These are phyloP conservation scores for Cenchrus fungigraminus DNA, from an alignment of 176 grass and related monocot genomes.

Conservation along the genomic window DNA sequence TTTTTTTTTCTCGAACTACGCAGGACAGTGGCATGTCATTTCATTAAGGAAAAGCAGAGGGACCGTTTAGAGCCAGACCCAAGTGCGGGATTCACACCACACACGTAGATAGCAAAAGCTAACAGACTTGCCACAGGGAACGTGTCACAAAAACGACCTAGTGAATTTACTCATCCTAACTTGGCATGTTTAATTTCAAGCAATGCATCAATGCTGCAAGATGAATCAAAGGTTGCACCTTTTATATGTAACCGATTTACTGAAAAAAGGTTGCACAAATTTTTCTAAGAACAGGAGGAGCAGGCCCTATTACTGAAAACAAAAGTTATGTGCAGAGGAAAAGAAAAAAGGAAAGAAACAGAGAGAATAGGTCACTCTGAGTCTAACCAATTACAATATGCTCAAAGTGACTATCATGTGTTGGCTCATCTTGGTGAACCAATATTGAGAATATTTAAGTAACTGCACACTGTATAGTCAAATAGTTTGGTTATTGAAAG, in stretches of 20 bases:
- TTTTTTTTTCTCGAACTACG: not conserved
- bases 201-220: conserved; percentile 19
- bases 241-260: not conserved
- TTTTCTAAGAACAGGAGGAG: not conserved
- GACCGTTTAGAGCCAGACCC: no score
- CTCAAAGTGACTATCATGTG: not conserved
- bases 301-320: not conserved
- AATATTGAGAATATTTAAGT: not conserved
- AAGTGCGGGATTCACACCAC: no score
- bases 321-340: not conserved
- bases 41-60: no score
- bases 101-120: no score
- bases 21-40: no score
- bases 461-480: not conserved
- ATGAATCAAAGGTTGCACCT: not conserved
- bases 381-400: not conserved
- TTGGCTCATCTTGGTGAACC: conserved; percentile 13
- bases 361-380: not conserved
- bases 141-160: no score
- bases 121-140: no score
- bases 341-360: not conserved
- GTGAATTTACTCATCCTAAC: not conserved
- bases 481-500: conserved; percentile 18
- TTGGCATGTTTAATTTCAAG: not conserved
- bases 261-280: not conserved